These are phyloP conservation scores for Podosphaera xanthii DNA, from an alignment of 2,329 filamentous ascomycete genomes.

Conservation along the genomic window DNA sequence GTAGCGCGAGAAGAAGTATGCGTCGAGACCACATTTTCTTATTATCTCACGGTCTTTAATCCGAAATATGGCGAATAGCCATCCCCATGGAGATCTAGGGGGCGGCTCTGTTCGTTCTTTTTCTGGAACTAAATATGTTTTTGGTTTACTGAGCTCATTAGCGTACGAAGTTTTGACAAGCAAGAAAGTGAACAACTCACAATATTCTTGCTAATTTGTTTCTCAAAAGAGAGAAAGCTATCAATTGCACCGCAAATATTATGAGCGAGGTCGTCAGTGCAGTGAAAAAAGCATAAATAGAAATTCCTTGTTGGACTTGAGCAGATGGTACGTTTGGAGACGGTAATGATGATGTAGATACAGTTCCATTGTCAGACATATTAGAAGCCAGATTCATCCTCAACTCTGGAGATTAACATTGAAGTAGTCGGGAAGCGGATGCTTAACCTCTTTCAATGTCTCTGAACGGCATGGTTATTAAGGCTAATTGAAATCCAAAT, in stretches of 20 bases:
- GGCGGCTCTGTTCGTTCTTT: conserved; percentile 61
- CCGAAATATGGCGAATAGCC: conserved; percentile 36
- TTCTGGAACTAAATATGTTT: conserved; percentile 70
- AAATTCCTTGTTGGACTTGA: conserved; percentile 13
- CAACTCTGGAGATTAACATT: background rate
- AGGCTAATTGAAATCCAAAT: background rate
- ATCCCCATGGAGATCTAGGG: conserved; percentile 28
- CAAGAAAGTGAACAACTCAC: conserved; percentile 23
- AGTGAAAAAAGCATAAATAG: conserved; percentile 14
- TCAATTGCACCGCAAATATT: conserved; percentile 25
- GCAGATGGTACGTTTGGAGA: conserved; percentile 1
- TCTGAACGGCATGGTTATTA: background rate
- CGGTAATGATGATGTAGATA: background rate
- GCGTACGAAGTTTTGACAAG: conserved; percentile 1
- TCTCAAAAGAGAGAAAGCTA: conserved; percentile 54
- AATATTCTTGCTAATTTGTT: conserved; percentile 67
- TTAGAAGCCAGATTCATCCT: background rate
- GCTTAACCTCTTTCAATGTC: background rate
- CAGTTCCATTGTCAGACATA: background rate
- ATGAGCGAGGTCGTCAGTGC: conserved; percentile 14
- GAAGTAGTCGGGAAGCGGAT: background rate
- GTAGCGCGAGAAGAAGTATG: conserved; percentile 93
- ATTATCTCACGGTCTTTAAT: conserved; percentile 63
- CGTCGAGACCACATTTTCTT: conserved; percentile 83
- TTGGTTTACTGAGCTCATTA: conserved; percentile 37